These are phyloP conservation scores for Musa troglodytarum DNA, from an alignment of 176 grass and related monocot species.

Conservation along the genomic window DNA sequence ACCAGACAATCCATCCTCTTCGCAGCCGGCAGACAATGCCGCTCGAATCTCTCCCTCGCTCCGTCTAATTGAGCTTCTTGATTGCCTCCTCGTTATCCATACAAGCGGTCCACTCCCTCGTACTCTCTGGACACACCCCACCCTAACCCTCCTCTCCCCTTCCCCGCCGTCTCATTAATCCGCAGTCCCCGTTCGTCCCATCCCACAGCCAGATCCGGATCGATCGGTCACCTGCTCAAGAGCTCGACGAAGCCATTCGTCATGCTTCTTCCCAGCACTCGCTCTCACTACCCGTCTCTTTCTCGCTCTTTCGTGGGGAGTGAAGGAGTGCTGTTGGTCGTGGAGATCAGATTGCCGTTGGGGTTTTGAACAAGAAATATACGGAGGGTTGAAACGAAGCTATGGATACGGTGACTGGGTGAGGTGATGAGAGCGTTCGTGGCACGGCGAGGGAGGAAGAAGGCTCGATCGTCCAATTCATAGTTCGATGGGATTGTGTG, in stretches of 20 bases:
- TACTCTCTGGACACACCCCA: constrained; percentile 24
- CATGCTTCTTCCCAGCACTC: background rate
- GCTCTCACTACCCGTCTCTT: no score
- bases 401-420: no score
- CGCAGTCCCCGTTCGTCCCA: constrained; percentile 5
- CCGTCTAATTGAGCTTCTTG: constrained; percentile 25
- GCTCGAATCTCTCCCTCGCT: constrained; percentile 37
- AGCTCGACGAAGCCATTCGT: constrained; percentile 13
- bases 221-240: constrained; percentile 13
- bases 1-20: constrained; percentile 29
- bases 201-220: constrained; percentile 6
- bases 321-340: no score
- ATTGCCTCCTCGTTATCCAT: constrained; percentile 39
- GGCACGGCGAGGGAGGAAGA: no score
- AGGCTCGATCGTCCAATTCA: no score
- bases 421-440: no score
- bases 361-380: no score
- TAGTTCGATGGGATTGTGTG: no score
- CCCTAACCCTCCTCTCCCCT: background rate
- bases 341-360: no score
- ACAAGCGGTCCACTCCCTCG: constrained; percentile 37
- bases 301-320: no score
- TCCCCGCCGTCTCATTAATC: constrained; percentile 7
- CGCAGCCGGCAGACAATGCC: constrained; percentile 31
- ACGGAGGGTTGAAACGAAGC: no score